Evolutionary conservation across 768 basidiomycete genomes (phyloP).

Genomic region (Lactarius sanguifluus): DNA sequence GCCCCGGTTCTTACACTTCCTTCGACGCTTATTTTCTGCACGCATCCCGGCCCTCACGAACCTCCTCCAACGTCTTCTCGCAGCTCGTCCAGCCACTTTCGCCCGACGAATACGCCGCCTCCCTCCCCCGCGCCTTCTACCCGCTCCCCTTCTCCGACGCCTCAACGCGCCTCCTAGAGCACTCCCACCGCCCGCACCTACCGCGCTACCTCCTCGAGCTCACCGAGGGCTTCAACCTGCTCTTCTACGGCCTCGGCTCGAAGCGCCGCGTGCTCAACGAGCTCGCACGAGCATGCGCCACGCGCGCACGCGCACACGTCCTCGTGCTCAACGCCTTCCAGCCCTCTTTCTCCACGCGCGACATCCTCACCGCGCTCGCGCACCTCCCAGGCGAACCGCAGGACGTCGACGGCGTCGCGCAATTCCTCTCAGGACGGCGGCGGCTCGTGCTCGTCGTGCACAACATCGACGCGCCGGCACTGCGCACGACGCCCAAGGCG

Average conservation of each 20-base stretch:
- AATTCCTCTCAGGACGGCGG: slow-evolving; percentile 54
- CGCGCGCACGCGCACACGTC: slow-evolving; percentile 64
- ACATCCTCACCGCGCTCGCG: slow-evolving; percentile 38
- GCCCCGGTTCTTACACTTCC: slow-evolving; percentile 59
- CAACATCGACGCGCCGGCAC: slow-evolving; percentile 77
- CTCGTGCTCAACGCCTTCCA: slow-evolving; percentile 79
- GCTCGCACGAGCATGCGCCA: slow-evolving; percentile 56
- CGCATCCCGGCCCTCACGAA: slow-evolving; percentile 59
- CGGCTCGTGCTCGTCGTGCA: slow-evolving; percentile 80
- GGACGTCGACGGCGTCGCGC: slow-evolving; percentile 61
- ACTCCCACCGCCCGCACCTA: slow-evolving; percentile 44
- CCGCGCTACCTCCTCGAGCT: slow-evolving; percentile 70
- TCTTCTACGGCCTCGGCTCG: slow-evolving; percentile 89
- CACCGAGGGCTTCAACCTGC: slow-evolving; percentile 78
- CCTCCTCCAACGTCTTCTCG: slow-evolving; percentile 81
- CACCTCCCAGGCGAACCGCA: slow-evolving; percentile 41
- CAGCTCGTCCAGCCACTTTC: slow-evolving; percentile 68
- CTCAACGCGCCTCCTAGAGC: slow-evolving; percentile 37
- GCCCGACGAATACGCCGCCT: slow-evolving; percentile 54
- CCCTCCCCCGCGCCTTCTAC: slow-evolving; percentile 35
- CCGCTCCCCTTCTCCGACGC: slow-evolving; percentile 36
- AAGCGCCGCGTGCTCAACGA: slow-evolving; percentile 76
- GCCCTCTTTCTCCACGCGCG: slow-evolving; percentile 64
- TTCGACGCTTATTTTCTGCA: slow-evolving; percentile 88
- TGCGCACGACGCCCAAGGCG: slow-evolving; percentile 58